Evolutionary conservation across 768 basidiomycete species (phyloP), one percentile per base, ranked within the genome.

Genomic region (Xerocomus brunneocitrinus): DNA sequence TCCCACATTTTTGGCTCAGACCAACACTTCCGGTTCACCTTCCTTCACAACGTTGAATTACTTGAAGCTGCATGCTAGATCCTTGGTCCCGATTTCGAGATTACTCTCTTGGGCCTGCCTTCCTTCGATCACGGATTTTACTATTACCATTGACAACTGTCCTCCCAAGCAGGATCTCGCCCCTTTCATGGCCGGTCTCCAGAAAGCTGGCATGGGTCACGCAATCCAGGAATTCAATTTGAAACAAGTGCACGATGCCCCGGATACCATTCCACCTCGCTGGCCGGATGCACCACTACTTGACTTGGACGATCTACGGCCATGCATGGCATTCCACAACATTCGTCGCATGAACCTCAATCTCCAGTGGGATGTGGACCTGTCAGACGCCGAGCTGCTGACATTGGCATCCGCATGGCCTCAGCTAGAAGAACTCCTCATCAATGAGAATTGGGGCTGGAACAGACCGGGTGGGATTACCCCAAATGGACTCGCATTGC

Each of bases 401-500:
- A n/a, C 5, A 5, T 25, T 59, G 28, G 58, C 16, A 3, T 43
- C 51, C 10, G 38, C 51, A 12, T 61, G 61, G 61, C 57, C 47
- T 31, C 34, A 38, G 22, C 9, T 62, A 5, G 41, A 58, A 16
- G 1, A 19, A 1, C 13, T 59, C 5, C 13, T 8, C 44, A 50
- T 62, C 13, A 58, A 62, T 35, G 27, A 24, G 24, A 31, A 48
- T 0, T 55, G 42, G 51, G 59, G 57, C 2, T 59, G 60, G 55
- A 42, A 31, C 5, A 38, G 22, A 4, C 3, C 31, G 7, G 38
- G 47, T 2, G 53, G 51, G 2, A 54, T 62, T 30, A 56, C 61
- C 0, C 55, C 53, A 1, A 22, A 22, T 19, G 54, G 57, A n/a
- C 50, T 62, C 0, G 31, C 14, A 25, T 24, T 7, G 5, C 47